Evolutionary conservation across 208 protist genomes (phyloP), one percentile per base, ranked within the genome.

Genomic region (Crithidia expoeki): DNA sequence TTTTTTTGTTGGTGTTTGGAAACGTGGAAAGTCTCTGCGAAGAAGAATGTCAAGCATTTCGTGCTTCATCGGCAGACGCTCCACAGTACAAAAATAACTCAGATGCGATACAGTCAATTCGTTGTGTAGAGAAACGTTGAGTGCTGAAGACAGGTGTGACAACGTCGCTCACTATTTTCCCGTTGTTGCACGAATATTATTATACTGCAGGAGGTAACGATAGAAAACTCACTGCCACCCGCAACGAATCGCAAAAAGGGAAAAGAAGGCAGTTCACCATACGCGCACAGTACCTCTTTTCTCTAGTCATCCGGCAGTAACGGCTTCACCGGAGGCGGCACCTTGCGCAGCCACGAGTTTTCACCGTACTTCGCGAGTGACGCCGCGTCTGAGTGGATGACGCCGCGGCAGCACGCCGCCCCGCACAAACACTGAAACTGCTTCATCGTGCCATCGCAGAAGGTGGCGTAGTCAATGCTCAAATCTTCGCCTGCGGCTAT

Each of bases 391-490:
- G 86, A 72, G 32, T 64, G 28, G 67, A 95, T 89, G 17, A 71
- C 25, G 17, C 82, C 81, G 46, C 90, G 87, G 68, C 90, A 95
- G 61, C 65, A 79, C 12, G 49, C 30, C n/a, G 84, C 57, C 5
- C 84, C 85, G 51, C 90, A 95, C 19, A 84, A 61, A 64, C 90
- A 95, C n/a, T 79, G 36, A 72, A 95, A 95, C 4, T 87, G 84
- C 58, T 92, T 92, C 90, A 95, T 95, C 32, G 88, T 92, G 27
- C 76, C 67, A 52, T 95, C 92, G 73, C 92, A 96, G 65, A 96
- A 96, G 1, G 92, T 96, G 27, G 85, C 87, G 68, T 96, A 96
- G 74, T 96, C 89, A 79, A 95, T 94, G 57, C 84, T 94, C 10
- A 96, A 61, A 56, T 92, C 86, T 58, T 96, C 92, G 1, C 86